These are phyloP conservation scores for Podaxis rugospora DNA, from an alignment of 768 basidiomycete genomes.

Conservation along the genomic window DNA sequence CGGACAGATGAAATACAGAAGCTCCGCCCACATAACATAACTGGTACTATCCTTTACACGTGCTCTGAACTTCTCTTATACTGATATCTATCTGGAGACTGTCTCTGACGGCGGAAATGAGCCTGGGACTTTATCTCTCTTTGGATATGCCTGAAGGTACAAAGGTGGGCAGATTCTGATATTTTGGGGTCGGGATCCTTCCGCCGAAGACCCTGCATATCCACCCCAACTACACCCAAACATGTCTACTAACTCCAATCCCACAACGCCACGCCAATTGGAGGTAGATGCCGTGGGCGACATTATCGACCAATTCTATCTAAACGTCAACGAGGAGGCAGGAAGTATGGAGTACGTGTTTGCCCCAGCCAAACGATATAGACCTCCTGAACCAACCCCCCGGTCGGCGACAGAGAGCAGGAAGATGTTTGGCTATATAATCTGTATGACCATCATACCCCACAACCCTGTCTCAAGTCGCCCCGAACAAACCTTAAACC, in stretches of 20 bases:
- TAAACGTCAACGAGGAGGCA: slow-evolving; percentile 12
- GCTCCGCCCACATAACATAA: not conserved
- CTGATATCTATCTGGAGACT: not conserved
- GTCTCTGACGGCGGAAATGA: slow-evolving; percentile 10
- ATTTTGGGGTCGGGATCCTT: not conserved
- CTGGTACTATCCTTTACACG: not conserved
- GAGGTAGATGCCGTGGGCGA: slow-evolving; percentile 15
- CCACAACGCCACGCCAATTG: not conserved
- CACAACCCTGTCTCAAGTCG: slow-evolving; percentile 8
- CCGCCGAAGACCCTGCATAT: not conserved
- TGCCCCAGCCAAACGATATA: slow-evolving; percentile 11
- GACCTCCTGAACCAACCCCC: not conserved
- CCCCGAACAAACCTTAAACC: not conserved
- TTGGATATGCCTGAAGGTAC: not conserved
- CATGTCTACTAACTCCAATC: slow-evolving; percentile 1
- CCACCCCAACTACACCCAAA: not conserved
- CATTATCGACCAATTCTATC: slow-evolving; percentile 18
- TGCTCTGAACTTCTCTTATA: not conserved
- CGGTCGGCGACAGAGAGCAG: slow-evolving; percentile 18
- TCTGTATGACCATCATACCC: slow-evolving; percentile 20
- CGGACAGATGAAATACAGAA: not conserved
- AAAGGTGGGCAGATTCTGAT: not conserved
- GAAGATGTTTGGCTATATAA: slow-evolving; percentile 26
- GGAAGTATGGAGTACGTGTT: slow-evolving; percentile 4
- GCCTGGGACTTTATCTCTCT: not conserved